These are phyloP conservation scores for Chlorella sp. DNA, from an alignment of 139 green algal genomes.

Conservation along the genomic window DNA sequence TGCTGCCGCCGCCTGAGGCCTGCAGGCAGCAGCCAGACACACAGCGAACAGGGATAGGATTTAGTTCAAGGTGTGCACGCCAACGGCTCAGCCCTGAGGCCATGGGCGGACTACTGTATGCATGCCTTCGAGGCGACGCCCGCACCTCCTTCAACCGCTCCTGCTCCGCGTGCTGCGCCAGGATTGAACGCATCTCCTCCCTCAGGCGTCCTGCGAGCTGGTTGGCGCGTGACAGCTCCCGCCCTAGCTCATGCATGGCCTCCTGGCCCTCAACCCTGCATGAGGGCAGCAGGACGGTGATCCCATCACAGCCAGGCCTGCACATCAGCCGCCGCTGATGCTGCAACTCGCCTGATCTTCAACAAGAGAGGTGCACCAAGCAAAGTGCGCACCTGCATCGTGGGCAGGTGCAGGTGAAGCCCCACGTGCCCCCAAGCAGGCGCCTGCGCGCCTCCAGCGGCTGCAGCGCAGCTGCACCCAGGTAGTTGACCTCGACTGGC, in stretches of 20 bases:
- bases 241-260: not conserved
- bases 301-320: not conserved
- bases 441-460: not conserved
- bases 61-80: too few species aligned
- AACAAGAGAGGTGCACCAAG: not conserved
- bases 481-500: conserved; percentile 22
- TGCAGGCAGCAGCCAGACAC: too few species aligned
- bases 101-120: too few species aligned
- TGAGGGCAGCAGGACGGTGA: not conserved
- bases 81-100: too few species aligned
- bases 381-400: conserved; percentile 10
- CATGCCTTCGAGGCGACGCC: too few species aligned
- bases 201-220: too few species aligned
- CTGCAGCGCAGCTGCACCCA: not conserved
- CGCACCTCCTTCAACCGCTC: too few species aligned
- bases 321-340: not conserved
- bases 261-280: not conserved
- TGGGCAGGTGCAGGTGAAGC: conserved; percentile 13
- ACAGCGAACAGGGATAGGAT: too few species aligned
- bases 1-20: too few species aligned
- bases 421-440: conserved; percentile 1
- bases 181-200: too few species aligned
- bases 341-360: not conserved
- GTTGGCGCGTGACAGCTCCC: too few species aligned
- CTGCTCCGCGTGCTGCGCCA: too few species aligned